Evolutionary conservation across 2,329 filamentous ascomycete genomes (phyloP), one percentile per base, ranked within the genome.

Genomic region (Xylariaceae sp.): DNA sequence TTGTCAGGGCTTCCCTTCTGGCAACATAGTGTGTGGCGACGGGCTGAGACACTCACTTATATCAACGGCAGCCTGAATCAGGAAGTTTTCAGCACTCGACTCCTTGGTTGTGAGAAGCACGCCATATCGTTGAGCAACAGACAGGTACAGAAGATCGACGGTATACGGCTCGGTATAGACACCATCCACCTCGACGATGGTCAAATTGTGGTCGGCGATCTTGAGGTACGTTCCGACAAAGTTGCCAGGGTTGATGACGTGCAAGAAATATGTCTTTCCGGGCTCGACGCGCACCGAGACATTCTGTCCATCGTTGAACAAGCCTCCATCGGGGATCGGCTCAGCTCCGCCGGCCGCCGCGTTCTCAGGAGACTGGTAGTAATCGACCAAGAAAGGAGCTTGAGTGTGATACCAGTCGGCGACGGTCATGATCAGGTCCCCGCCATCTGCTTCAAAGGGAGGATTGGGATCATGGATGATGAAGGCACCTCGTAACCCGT

Each of bases 181-280:
- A 54, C 60, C 60, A 23, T 62, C 60, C 8, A 57, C 60, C 42
- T 62, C 60, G 34, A 62, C 57, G 11, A 62, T 59, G 39, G 60
- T 62, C 18, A 62, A 8, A 10, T 62, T 57, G 51, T 62, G 60
- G 2, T 53, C 60, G 4, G 45, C 37, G 18, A 62, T 51, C 53
- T 59, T 56, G 15, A 62, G 51, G 4, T 54, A 62, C 23, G 53
- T 42, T 3, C 60, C 60, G 51, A 59, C 60, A 18, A 62, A 62
- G 39, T 62, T 62, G 35, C 60, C 60, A 37, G 57, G 49, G 35
- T 62, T 62, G 42, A 62, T 59, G 4, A 59, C 53, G 3, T 57
- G 60, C 9, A 62, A 51, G 13, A 59, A 37, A 30, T 62, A 62
- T 39, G 60, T 62, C 44, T 59, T 62, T 9, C 60, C 60, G 4